These are phyloP conservation scores for Linnemannia zychae DNA, from an alignment of 192 early-diverging fungal species.

Conservation along the genomic window DNA sequence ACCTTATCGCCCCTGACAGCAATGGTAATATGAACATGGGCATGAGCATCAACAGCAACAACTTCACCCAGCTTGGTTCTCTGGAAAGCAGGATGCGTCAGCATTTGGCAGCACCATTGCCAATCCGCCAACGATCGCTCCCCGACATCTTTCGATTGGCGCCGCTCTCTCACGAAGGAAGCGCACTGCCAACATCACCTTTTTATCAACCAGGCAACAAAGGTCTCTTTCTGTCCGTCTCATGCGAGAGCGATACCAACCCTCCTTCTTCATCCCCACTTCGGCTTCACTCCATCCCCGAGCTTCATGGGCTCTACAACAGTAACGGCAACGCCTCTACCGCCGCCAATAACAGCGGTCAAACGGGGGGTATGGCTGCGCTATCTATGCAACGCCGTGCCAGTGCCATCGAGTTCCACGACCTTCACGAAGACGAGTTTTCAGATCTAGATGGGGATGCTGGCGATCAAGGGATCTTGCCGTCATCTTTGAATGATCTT, in stretches of 20 bases:
- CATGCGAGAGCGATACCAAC: conserved; percentile 41
- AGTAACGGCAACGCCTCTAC: neutral
- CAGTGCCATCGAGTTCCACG: conserved; percentile 10
- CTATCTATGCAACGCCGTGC: conserved; percentile 9
- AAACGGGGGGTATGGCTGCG: no score
- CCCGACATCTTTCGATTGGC: conserved; percentile 57
- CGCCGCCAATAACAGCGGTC: neutral
- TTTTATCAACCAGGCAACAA: conserved; percentile 53
- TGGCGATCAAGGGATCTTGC: conserved; percentile 57
- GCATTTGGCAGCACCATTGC: conserved; percentile 57
- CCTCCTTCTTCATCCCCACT: conserved; percentile 48
- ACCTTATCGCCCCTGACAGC: neutral
- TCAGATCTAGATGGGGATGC: conserved; percentile 55
- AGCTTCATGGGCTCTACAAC: conserved; percentile 36
- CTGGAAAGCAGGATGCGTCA: conserved; percentile 23
- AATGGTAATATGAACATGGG: neutral
- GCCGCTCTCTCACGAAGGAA: conserved; percentile 24
- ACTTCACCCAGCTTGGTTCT: neutral
- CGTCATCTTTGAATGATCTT: conserved; percentile 67
- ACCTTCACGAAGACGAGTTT: conserved; percentile 16
- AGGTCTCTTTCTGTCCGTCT: conserved; percentile 52
- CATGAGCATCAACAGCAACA: neutral
- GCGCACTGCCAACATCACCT: conserved; percentile 36
- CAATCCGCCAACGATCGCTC: conserved; percentile 58
- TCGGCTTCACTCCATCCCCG: conserved; percentile 60